Percentiles rank a stretch among this genome's conserved stretches.
Evolutionary conservation across 2,329 filamentous ascomycete species (phyloP).

Genomic region (Fusarium begoniae): DNA sequence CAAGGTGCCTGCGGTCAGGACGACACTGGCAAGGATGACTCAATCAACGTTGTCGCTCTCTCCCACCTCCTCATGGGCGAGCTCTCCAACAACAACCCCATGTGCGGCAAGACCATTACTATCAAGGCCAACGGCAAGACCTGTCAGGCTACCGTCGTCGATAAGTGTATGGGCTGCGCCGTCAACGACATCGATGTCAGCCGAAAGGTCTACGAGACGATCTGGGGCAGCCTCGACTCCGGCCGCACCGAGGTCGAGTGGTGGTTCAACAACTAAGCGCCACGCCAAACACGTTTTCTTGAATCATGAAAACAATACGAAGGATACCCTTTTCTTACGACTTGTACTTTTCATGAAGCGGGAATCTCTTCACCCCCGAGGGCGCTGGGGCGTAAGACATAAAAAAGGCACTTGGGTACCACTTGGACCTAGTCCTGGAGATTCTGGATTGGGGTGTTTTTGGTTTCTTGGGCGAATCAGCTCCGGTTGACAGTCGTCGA

Average conservation of each 20-base stretch:
- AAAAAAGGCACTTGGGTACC: slow-evolving; percentile 10
- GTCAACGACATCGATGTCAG: slow-evolving; percentile 68
- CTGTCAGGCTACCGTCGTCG: slow-evolving; percentile 67
- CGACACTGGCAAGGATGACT: slow-evolving; percentile 63
- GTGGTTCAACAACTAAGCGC: slow-evolving; percentile 56
- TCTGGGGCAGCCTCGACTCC: slow-evolving; percentile 57
- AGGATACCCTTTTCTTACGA: slow-evolving; percentile 34
- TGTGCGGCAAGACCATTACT: slow-evolving; percentile 75
- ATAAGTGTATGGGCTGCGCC: slow-evolving; percentile 80
- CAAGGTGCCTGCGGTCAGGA: slow-evolving; percentile 72
- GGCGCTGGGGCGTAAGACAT: slow-evolving; percentile 31
- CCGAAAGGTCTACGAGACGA: slow-evolving; percentile 62
- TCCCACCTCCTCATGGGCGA: slow-evolving; percentile 70
- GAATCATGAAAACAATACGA: slow-evolving; percentile 16
- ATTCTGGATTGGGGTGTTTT: slow-evolving; percentile 41
- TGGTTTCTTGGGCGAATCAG: slow-evolving; percentile 34
- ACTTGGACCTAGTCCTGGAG: slow-evolving; percentile 5
- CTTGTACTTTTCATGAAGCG: slow-evolving; percentile 37
- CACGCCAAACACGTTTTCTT: slow-evolving; percentile 7
- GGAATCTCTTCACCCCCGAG: slow-evolving; percentile 33
- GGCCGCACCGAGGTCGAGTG: slow-evolving; percentile 57
- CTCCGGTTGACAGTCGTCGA: slow-evolving; percentile 32
- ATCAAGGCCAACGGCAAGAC: slow-evolving; percentile 69
- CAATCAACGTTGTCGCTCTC: slow-evolving; percentile 74
- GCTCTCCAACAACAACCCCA: slow-evolving; percentile 72